Base-by-base conservation (phyloP, 148 eudicot species). In the Pouteria glomerata region DNA sequence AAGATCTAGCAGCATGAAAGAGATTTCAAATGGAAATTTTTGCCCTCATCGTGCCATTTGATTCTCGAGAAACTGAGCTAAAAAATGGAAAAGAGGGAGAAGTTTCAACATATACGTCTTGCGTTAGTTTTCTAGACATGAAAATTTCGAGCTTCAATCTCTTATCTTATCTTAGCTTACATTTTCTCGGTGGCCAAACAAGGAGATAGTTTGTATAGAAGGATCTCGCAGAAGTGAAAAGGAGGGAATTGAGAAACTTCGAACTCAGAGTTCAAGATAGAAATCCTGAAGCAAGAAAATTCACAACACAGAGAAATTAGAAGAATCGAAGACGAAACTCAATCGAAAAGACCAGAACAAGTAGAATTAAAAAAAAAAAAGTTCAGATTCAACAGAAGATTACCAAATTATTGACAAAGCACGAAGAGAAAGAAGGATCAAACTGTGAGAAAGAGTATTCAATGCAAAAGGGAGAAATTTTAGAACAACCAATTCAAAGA, bases 121-220 rank as follows among this genome's bases (percentile, higher is more conserved):
- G n/a, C 3, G 10, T 34, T 34, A n/a, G 39, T 19, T 1, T 12
- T 62, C 8, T 62, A 45, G 18, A 5, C 6, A 12, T 14, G 21
- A 37, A 4, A 21, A n/a, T n/a, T 52, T 69, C 51, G 16, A 56
- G 39, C 26, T 33, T 39, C 73, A 26, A 35, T 23, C 41, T 56
- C 8, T 26, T 52, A 8, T 68, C 60, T 53, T n/a, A n/a, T n/a
- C n/a, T 23, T 47, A 34, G 47, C 24, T 27, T 2, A 16, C 69
- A 27, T 29, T 42, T 66, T 45, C 37, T 66, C 55, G 31, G 69
- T 14, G 10, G 10, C 51, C 55, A 27, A 65, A 44, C 69, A 65
- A 21, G 16, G 55, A 0, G 16, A 14, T 52, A 42, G 31, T 41
- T 24, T n/a, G n/a, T n/a, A n/a, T n/a, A n/a, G n/a, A n/a, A n/a